Evolutionary conservation across 1,284 basidiomycete species (phyloP).

Genomic region (Amylostereum areolatum): DNA sequence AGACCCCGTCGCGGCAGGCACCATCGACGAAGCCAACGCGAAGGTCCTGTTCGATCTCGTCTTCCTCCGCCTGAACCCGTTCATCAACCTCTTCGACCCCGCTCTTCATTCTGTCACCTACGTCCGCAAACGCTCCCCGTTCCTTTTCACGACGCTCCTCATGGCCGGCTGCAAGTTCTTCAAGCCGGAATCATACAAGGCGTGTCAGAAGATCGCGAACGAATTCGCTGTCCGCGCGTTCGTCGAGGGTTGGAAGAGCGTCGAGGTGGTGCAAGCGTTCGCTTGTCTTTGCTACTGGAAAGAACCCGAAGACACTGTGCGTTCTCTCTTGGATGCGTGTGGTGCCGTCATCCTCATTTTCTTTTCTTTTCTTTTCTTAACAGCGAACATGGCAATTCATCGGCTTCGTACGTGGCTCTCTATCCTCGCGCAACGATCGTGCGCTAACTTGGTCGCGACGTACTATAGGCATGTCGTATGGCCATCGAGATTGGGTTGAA

Average conservation of each 20-base stretch:
- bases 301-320: slow-evolving; percentile 72
- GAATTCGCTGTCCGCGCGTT: slow-evolving; percentile 73
- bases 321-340: slow-evolving; percentile 17
- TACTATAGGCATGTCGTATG: slow-evolving; percentile 84
- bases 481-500: slow-evolving; percentile 76
- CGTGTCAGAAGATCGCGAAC: slow-evolving; percentile 62
- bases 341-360: slow-evolving; percentile 1
- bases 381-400: slow-evolving; percentile 82
- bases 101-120: slow-evolving; percentile 67
- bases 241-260: slow-evolving; percentile 65
- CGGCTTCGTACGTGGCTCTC: slow-evolving; percentile 53
- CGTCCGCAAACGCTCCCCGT: slow-evolving; percentile 67
- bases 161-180: slow-evolving; percentile 86
- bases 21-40: slow-evolving; percentile 63
- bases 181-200: slow-evolving; percentile 59
- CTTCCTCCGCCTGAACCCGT: slow-evolving; percentile 76
- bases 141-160: slow-evolving; percentile 77
- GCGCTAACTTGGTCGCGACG: slow-evolving; percentile 6
- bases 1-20: slow-evolving; percentile 65
- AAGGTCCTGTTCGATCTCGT: slow-evolving; percentile 67
- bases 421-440: slow-evolving; percentile 13
- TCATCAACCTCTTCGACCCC: slow-evolving; percentile 81
- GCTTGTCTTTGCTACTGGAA: slow-evolving; percentile 84
- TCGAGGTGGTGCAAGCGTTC: slow-evolving; percentile 81
- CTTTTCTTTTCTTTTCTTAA: slow-evolving; percentile 2